Conservation (phyloP, 139 green algal genomes). For the Mesostigma viride region DNA sequence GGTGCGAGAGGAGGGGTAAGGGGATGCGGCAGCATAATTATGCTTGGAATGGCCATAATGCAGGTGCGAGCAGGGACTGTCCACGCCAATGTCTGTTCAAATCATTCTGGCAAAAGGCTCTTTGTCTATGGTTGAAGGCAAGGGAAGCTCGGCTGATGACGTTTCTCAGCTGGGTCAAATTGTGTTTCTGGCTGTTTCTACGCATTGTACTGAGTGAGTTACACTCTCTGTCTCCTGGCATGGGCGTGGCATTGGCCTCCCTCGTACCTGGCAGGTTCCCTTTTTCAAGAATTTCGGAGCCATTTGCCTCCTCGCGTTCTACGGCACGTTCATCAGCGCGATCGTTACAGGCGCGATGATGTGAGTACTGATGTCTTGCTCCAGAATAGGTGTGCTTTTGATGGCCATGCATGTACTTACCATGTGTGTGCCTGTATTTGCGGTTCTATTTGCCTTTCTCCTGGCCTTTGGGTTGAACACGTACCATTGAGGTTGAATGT, state of each 20-base stretch:
- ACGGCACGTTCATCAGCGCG: slow-evolving; percentile 47
- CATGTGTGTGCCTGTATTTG: background rate
- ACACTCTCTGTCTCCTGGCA: too few relatives aligned
- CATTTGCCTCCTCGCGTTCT: slow-evolving; percentile 50
- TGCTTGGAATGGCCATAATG: too few relatives aligned
- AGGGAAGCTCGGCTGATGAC: too few relatives aligned
- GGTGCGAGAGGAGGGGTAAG: too few relatives aligned
- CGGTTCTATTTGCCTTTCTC: background rate
- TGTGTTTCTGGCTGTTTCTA: too few relatives aligned
- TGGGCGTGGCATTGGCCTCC: too few relatives aligned
- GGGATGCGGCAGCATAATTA: too few relatives aligned
- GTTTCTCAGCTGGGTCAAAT: too few relatives aligned
- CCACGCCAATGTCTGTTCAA: too few relatives aligned
- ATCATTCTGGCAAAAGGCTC: too few relatives aligned
- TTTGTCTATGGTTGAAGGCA: background rate
- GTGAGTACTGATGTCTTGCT: background rate
- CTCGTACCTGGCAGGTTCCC: slow-evolving; percentile 2
- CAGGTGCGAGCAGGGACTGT: too few relatives aligned
- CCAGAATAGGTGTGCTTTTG: background rate
- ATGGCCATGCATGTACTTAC: background rate
- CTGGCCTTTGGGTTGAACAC: background rate
- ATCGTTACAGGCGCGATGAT: slow-evolving; percentile 55
- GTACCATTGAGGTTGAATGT: background rate
- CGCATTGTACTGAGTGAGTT: too few relatives aligned
- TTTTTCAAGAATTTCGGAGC: slow-evolving; percentile 56